Evolutionary conservation across 1,284 basidiomycete species (phyloP), one percentile per base, ranked within the genome.

Genomic region (Ganoderma leucocontextum): DNA sequence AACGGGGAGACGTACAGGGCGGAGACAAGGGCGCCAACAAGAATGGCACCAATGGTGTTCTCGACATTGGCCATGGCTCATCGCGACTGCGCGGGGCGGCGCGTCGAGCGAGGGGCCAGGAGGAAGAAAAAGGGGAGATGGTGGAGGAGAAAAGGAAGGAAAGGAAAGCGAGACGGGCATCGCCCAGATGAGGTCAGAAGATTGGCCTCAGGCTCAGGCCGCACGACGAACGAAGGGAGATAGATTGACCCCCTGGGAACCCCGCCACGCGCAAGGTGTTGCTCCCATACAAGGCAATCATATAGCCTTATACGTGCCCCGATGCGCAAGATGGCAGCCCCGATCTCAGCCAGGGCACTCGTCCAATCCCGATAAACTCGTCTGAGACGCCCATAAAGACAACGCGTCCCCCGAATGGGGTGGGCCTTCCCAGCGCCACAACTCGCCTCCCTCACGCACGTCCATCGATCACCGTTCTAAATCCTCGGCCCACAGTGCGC

Each of bases 11-110:
- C 72, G 64, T 17, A 73, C 72, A 73, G 38, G 25, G 72, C 70
- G 52, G 69, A 70, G 36, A 70, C 67, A 53, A 73, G 68, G 44
- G 69, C 70, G 62, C 72, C 72, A 62, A 73, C 36, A 52, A 73
- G 70, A 49, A 73, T 71, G 62, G 72, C 72, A 60, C 72, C 72
- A 55, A 71, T 70, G 70, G 72, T 72, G 67, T 72, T 63, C 59
- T 52, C 64, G 44, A 64, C 61, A 65, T 64, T 61, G 69, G 69
- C 69, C 71, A 72, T 72, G 39, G 67, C 61, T 67, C 71, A 72
- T 72, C 61, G 71, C 69, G 71, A 60, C 69, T 67, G 68, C 68
- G 62, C 64, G 62, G 64, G 29, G 44, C 67, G 49, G 63, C 65
- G 63, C 57, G 60, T 60, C 35, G 58, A 29, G 44, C 47, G 52